Percentiles rank a stretch among this genome's conserved stretches.
phyloP scores from a whole-genome alignment of 2,329 filamentous ascomycete genomes.

The Byssochlamys sp. region DNA sequence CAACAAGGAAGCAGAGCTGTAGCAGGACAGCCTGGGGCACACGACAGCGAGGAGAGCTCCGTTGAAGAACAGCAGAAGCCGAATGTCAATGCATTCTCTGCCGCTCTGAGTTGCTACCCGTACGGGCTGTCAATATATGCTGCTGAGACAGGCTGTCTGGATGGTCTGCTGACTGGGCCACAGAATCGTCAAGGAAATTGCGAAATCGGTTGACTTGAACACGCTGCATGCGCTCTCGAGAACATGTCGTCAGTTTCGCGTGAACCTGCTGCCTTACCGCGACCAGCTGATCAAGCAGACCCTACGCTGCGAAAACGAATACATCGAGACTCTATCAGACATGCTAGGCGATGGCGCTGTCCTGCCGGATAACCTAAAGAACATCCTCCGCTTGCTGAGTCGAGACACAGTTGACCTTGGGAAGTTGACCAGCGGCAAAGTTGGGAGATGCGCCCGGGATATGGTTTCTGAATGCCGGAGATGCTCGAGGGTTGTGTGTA shows the following conservation, averaged over 20 bases:
- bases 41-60: slow-evolving; percentile 7
- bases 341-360: slow-evolving; percentile 34
- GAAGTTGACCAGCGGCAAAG: slow-evolving; percentile 53
- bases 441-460: slow-evolving; percentile 72
- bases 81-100: slow-evolving; percentile 30
- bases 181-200: slow-evolving; percentile 69
- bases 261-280: slow-evolving; percentile 69
- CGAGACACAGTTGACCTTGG: slow-evolving; percentile 20
- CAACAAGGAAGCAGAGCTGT: not conserved
- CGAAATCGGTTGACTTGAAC: slow-evolving; percentile 72
- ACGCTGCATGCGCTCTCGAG: slow-evolving; percentile 72
- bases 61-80: slow-evolving; percentile 6
- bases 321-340: slow-evolving; percentile 29
- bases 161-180: slow-evolving; percentile 9
- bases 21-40: not conserved
- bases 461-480: slow-evolving; percentile 74
- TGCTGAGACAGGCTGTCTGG: slow-evolving; percentile 5
- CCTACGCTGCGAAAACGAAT: slow-evolving; percentile 69
- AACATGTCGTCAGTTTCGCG: slow-evolving; percentile 70
- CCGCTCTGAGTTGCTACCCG: slow-evolving; percentile 41
- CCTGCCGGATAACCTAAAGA: slow-evolving; percentile 22
- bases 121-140: slow-evolving; percentile 20
- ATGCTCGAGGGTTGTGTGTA: slow-evolving; percentile 68
- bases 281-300: slow-evolving; percentile 63
- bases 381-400: slow-evolving; percentile 20